These are phyloP conservation scores for Phytopythium litorale DNA, from an alignment of 352 stramenopile genomes.

Conservation along the genomic window DNA sequence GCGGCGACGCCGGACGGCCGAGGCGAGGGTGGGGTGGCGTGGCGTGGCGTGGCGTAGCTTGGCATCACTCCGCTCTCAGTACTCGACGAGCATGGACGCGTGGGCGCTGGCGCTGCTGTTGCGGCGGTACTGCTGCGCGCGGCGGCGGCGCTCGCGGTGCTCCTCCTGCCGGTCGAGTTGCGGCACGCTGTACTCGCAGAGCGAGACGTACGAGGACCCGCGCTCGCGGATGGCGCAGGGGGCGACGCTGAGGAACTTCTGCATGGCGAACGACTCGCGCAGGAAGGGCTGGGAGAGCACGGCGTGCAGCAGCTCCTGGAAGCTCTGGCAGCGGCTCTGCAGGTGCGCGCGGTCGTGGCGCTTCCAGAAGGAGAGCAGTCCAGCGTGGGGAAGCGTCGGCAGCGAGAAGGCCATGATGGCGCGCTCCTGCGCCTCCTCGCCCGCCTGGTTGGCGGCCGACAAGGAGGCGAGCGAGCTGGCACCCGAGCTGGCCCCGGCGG, in stretches of 20 bases:
- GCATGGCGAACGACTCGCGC: slow-evolving; percentile 53
- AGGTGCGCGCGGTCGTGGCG: slow-evolving; percentile 75
- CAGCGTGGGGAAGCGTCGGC: slow-evolving; percentile 64
- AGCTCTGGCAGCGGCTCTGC: slow-evolving; percentile 62
- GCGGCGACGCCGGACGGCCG: neutral
- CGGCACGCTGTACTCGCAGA: slow-evolving; percentile 69
- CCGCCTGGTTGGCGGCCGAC: neutral
- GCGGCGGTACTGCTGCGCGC: slow-evolving; percentile 61
- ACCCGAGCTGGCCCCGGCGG: neutral
- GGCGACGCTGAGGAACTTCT: slow-evolving; percentile 73
- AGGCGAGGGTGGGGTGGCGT: too few relatives aligned
- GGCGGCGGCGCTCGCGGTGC: slow-evolving; percentile 65
- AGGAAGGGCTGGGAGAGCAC: slow-evolving; percentile 65
- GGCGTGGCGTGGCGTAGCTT: too few relatives aligned
- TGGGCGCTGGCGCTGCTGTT: slow-evolving; percentile 66
- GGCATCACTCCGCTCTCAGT: slow-evolving; percentile 14
- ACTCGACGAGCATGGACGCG: slow-evolving; percentile 42
- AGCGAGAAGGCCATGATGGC: slow-evolving; percentile 59
- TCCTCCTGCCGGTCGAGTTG: slow-evolving; percentile 62
- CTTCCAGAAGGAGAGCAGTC: slow-evolving; percentile 77
- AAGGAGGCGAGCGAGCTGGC: neutral
- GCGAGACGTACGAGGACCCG: slow-evolving; percentile 41
- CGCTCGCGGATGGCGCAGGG: slow-evolving; percentile 45
- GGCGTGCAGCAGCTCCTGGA: slow-evolving; percentile 68
- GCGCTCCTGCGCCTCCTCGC: slow-evolving; percentile 41